Evolutionary conservation across 768 basidiomycete genomes (phyloP).

Genomic region (Xanthoconium purpureum): DNA sequence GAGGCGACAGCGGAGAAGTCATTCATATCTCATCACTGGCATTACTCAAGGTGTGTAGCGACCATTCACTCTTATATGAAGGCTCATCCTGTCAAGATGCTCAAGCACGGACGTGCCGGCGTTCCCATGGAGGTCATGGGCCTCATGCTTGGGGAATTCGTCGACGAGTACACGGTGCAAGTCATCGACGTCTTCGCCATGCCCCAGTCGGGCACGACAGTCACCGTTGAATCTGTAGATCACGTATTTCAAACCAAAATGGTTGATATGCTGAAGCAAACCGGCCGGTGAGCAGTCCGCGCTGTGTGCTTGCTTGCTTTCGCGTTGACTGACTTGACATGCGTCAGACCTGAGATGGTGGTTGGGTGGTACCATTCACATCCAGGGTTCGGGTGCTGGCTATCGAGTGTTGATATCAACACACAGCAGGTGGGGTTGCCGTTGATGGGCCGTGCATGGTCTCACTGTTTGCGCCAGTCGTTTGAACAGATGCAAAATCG

Average conservation of each 20-base stretch:
- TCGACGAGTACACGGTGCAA: constrained; percentile 95
- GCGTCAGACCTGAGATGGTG: constrained; percentile 84
- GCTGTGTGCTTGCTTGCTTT: background rate
- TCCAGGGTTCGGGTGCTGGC: constrained; percentile 99
- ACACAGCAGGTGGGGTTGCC: constrained; percentile 77
- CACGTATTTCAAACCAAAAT: constrained; percentile 98
- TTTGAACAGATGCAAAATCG: constrained; percentile 93
- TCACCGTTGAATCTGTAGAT: constrained; percentile 96
- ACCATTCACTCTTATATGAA: background rate
- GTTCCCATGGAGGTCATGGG: constrained; percentile 99
- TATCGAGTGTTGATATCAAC: constrained; percentile 98
- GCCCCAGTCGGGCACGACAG: constrained; percentile 97
- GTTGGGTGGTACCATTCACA: constrained; percentile 99
- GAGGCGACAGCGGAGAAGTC: constrained; percentile 68
- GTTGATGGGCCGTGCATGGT: background rate
- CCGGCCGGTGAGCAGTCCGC: constrained; percentile 69
- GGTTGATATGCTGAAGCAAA: constrained; percentile 99
- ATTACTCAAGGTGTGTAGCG: constrained; percentile 78
- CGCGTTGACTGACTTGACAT: constrained; percentile 4
- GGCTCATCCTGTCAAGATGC: constrained; percentile 63
- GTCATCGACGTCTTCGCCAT: constrained; percentile 98
- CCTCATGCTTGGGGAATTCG: constrained; percentile 95
- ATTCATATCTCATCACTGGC: constrained; percentile 97
- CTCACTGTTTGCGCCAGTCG: constrained; percentile 53
- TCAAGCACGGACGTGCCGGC: constrained; percentile 97